Conservation (phyloP, 345 rosid genomes). For the Boechera stricta region DNA sequence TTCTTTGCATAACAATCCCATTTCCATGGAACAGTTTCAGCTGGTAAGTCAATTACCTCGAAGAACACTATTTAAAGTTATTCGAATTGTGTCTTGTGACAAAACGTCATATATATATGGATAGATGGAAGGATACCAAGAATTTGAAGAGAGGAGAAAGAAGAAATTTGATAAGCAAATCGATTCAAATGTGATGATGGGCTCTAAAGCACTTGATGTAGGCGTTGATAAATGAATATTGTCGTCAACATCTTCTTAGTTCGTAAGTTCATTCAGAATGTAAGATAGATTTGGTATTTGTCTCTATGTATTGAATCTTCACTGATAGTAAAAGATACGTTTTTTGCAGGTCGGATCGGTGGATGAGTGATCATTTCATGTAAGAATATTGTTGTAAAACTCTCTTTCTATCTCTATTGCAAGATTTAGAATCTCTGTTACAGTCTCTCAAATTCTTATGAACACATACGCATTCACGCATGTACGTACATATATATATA, state of each 20-base stretch:
- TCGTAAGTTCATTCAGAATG: conserved; percentile 29
- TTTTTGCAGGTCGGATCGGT: conserved; percentile 31
- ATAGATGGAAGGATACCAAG: conserved; percentile 92
- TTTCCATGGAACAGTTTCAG: conserved; percentile 93
- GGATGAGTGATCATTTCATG: conserved; percentile 25
- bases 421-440: conserved; percentile 20
- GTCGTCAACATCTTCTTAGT: neutral
- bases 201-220: conserved; percentile 94
- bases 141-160: conserved; percentile 91
- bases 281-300: neutral
- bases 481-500: conserved; percentile 15
- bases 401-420: neutral
- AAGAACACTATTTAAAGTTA: neutral
- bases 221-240: conserved; percentile 66
- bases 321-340: neutral
- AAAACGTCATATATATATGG: neutral
- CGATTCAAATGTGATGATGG: conserved; percentile 93
- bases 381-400: conserved; percentile 42
- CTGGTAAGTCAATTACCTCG: conserved; percentile 55
- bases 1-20: conserved; percentile 86
- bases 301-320: conserved; percentile 1
- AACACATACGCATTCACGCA: conserved; percentile 33
- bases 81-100: neutral
- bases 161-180: conserved; percentile 95
- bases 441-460: conserved; percentile 10